phyloP scores from a whole-genome alignment of 192 early-diverging fungal species.

The Umbelopsis ramanniana region DNA sequence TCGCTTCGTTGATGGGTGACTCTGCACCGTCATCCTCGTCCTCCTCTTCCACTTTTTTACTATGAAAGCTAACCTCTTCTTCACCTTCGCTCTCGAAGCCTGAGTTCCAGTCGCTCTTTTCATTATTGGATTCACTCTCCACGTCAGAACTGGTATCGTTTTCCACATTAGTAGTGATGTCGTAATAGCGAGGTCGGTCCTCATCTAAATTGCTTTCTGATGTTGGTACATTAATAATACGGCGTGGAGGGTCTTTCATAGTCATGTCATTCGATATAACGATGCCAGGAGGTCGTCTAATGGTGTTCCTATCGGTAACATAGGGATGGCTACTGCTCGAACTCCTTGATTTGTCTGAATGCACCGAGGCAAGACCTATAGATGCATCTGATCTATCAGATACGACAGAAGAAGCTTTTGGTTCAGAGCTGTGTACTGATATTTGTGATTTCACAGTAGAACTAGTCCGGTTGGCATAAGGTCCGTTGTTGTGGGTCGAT shows the following conservation, averaged over 20 bases:
- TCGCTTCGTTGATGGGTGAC: not conserved
- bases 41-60: not conserved
- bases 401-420: not conserved
- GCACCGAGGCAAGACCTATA: not conserved
- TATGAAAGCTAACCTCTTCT: not conserved
- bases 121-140: not conserved
- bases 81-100: not conserved
- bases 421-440: not conserved
- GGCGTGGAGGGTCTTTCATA: not conserved
- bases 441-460: not conserved
- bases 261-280: not conserved
- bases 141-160: not conserved
- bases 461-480: not conserved
- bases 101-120: not conserved
- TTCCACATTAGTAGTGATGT: not conserved
- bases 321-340: not conserved
- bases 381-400: conserved; percentile 1
- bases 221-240: not conserved
- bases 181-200: not conserved
- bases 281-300: conserved; percentile 3
- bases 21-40: not conserved
- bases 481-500: not conserved
- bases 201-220: not conserved
- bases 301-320: not conserved
- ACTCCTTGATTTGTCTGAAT: conserved; percentile 4